Base-by-base conservation (phyloP, 179 eudicot species). In the Vitellaria paradoxa region DNA sequence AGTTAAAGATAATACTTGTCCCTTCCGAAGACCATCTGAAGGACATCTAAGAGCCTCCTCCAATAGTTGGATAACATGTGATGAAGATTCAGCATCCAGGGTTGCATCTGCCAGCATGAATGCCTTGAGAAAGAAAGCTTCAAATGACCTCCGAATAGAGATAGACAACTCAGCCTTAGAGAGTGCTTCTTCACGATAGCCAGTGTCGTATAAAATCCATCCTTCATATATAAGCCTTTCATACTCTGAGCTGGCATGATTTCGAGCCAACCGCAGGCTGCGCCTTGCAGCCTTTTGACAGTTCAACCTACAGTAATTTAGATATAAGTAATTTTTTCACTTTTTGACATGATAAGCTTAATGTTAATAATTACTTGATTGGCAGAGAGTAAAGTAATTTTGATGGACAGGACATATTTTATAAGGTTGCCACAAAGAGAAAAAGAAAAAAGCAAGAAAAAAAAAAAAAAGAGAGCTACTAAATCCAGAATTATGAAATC, bases 281-380 rank as follows among this genome's bases (percentile, higher is more conserved):
- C 91, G 81, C 89, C 85, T 88, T 20, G 91, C 91, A 62, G 91
- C 88, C 79, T 86, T 86, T 78, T 88, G 91, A 79, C 91, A 86
- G 69, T 86, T 88, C 78, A 88, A 80, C 81, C 91, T 88, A 72
- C 70, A 76, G 11, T 66, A 77, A 8, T 50, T 7, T 53, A 70
- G 26, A 24, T 14, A 24, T 70, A 17, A 68, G 50, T 8, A 12
- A 50, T 7, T 50, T 8, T 50, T 50, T 50, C 55, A 50, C 5
- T 50, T 50, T 50, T 3, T 50, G 12, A 50, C 12, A 50, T 50
- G 55, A 50, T 50, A 12, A 50, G 55, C 55, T 50, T 50, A 50
- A 50, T 50, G 55, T 12, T 50, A 12, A 50, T 50, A 50, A 12
- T 50, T 12, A 50, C 55, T 50, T 30, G 37, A 50, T 50, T 12